Percentiles rank a stretch among this genome's conserved stretches.
phyloP scores from a whole-genome alignment of 495 filamentous ascomycete genomes.

The Hyaloscypha finlandica region DNA sequence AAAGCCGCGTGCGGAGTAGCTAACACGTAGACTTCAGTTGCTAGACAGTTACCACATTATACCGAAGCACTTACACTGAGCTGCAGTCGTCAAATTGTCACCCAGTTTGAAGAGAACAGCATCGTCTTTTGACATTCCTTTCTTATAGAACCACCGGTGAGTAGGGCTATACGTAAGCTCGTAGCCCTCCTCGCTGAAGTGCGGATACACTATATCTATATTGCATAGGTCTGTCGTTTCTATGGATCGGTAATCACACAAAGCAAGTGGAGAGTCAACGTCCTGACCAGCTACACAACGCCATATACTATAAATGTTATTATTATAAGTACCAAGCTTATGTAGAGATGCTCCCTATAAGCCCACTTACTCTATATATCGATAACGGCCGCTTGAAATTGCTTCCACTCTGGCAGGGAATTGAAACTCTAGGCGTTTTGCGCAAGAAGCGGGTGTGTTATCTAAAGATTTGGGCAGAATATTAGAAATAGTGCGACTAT shows the following conservation, averaged over 20 bases:
- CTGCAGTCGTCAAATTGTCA: conserved; percentile 6
- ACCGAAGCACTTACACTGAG: not conserved
- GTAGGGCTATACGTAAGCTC: conserved; percentile 8
- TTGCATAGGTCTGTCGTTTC: not conserved
- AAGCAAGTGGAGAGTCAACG: conserved; percentile 5
- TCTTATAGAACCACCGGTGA: conserved; percentile 16
- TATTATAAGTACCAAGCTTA: not conserved
- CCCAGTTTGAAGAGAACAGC: conserved; percentile 11
- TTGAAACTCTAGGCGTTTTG: conserved; percentile 8
- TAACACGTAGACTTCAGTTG: not conserved
- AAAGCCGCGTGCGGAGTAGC: conserved; percentile 11
- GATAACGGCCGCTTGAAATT: not conserved
- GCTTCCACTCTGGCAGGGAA: not conserved
- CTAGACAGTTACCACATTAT: not conserved
- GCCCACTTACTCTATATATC: conserved; percentile 6
- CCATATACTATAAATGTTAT: conserved; percentile 7
- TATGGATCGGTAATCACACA: conserved; percentile 9
- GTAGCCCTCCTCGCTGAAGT: conserved; percentile 10
- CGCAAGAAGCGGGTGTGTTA: conserved; percentile 2
- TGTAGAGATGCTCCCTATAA: too few relatives aligned
- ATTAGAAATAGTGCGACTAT: not conserved
- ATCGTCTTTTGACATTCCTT: conserved; percentile 4
- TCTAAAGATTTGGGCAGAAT: not conserved
- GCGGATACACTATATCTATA: conserved; percentile 5
- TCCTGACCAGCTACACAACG: not conserved